phyloP scores from a whole-genome alignment of 108 stramenopile genomes.

The Bacterosira constricta region DNA sequence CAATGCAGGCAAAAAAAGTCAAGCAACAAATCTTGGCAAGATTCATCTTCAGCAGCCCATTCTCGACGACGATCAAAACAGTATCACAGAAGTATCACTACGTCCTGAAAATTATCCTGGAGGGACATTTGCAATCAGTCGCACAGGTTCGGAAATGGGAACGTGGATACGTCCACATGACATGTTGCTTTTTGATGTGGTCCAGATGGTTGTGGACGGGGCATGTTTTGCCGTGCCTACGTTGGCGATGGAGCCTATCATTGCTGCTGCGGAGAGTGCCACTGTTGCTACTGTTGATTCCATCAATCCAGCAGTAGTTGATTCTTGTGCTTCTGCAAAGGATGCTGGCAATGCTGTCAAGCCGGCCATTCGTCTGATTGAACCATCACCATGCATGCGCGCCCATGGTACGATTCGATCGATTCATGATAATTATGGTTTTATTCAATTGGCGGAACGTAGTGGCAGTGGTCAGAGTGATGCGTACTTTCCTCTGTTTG shows the following conservation, averaged over 20 bases:
- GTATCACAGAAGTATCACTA: conserved; percentile 52
- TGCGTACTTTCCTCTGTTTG: conserved; percentile 73
- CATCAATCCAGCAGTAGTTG: no score
- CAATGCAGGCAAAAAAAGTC: no score
- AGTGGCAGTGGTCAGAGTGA: no score
- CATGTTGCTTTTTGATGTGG: conserved; percentile 74
- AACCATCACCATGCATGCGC: conserved; percentile 54
- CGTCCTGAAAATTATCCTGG: conserved; percentile 64
- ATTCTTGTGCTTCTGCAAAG: no score
- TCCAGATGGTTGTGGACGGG: conserved; percentile 63
- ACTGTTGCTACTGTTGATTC: no score
- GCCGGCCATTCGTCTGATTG: conserved; percentile 52
- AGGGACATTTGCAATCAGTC: conserved; percentile 58
- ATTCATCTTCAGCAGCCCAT: no score
- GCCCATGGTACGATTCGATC: conserved; percentile 73
- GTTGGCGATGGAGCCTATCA: no score
- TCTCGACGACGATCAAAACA: not conserved
- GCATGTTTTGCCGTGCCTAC: conserved; percentile 67
- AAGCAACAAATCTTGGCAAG: conserved; percentile 43
- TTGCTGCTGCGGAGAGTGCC: no score
- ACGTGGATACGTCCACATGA: conserved; percentile 76
- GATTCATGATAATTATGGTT: conserved; percentile 71
- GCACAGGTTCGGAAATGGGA: conserved; percentile 39
- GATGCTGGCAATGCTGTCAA: no score
- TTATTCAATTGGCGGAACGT: conserved; percentile 76